Evolutionary conservation across 164 flowering plant genomes (phyloP).

Genomic region (Aristolochia contorta): DNA sequence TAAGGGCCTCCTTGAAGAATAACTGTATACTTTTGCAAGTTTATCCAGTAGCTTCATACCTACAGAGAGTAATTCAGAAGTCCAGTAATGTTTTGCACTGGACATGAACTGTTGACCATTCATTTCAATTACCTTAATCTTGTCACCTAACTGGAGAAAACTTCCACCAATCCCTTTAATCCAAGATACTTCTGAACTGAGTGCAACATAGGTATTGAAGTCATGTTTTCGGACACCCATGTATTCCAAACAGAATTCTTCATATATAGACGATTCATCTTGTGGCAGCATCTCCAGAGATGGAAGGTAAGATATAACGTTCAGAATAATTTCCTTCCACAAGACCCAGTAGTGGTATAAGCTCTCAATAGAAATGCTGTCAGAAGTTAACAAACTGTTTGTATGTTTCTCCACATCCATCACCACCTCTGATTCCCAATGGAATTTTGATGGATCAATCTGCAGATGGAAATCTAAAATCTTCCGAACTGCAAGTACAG

Average conservation of each 20-base stretch:
- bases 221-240: slow-evolving; percentile 37
- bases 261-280: slow-evolving; percentile 8
- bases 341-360: slow-evolving; percentile 42
- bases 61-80: slow-evolving; percentile 21
- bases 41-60: slow-evolving; percentile 32
- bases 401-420: slow-evolving; percentile 14
- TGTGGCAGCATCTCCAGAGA: slow-evolving; percentile 11
- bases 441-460: slow-evolving; percentile 20
- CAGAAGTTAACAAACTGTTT: slow-evolving; percentile 11
- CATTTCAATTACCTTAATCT: slow-evolving; percentile 19
- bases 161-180: slow-evolving; percentile 16
- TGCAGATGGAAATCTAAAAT: slow-evolving; percentile 41
- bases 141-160: slow-evolving; percentile 10
- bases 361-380: slow-evolving; percentile 28
- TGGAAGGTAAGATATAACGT: slow-evolving; percentile 23
- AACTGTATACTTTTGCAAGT: slow-evolving; percentile 23
- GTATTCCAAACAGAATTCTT: slow-evolving; percentile 40
- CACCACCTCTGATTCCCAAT: slow-evolving; percentile 26
- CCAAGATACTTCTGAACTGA: slow-evolving; percentile 44
- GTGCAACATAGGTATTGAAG: slow-evolving; percentile 18
- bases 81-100: slow-evolving; percentile 27
- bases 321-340: slow-evolving; percentile 29
- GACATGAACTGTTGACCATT: slow-evolving; percentile 25
- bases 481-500: slow-evolving; percentile 32
- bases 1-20: slow-evolving; percentile 6